phyloP scores from a whole-genome alignment of 768 basidiomycete genomes.

The Lentinula boryana region DNA sequence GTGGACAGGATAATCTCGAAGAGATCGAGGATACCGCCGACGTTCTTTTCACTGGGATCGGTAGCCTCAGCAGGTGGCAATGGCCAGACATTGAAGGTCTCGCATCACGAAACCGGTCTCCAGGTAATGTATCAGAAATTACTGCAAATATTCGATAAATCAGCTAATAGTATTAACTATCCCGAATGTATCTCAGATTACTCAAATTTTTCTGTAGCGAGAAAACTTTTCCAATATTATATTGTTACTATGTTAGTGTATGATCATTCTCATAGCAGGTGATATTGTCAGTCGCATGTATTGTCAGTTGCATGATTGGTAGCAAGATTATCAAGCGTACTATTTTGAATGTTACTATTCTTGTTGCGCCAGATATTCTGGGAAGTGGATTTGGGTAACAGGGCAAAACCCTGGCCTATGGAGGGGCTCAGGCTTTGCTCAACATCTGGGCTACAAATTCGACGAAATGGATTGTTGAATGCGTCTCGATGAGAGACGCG shows the following conservation, averaged over 20 bases:
- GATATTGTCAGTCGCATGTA: background rate
- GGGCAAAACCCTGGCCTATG: background rate
- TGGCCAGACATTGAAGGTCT: conserved; percentile 66
- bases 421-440: too few relatives aligned
- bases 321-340: background rate
- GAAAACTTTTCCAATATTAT: too few relatives aligned
- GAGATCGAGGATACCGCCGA: conserved; percentile 51
- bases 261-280: background rate
- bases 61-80: conserved; percentile 49
- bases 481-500: too few relatives aligned
- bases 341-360: conserved; percentile 1
- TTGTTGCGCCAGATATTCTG: background rate
- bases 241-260: too few relatives aligned
- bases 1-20: conserved; percentile 24
- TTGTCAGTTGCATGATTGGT: background rate
- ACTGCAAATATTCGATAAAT: too few relatives aligned
- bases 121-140: too few relatives aligned
- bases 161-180: too few relatives aligned
- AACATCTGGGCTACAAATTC: too few relatives aligned
- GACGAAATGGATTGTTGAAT: too few relatives aligned
- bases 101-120: too few relatives aligned
- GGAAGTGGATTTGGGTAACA: background rate
- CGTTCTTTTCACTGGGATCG: conserved; percentile 50
- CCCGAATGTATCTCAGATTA: too few relatives aligned
- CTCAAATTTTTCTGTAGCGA: too few relatives aligned